Base-by-base conservation (phyloP, 805 yeast species). In the Ogataea saltuana region DNA sequence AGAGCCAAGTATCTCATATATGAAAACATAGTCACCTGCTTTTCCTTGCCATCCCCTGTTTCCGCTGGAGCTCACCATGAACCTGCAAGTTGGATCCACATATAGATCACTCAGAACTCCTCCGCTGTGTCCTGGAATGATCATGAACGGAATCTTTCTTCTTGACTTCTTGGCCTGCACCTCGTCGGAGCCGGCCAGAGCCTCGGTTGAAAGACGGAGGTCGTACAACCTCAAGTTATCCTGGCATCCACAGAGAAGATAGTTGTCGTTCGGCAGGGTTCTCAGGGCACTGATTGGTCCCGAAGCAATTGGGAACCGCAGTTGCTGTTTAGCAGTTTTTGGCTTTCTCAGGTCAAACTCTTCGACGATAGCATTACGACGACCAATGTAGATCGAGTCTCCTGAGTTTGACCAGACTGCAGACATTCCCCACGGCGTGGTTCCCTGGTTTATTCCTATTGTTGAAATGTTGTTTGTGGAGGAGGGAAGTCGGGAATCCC, bases 51-150 rank as follows among this genome's bases (percentile, higher is more conserved):
- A 91, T 4, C 99, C 99, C 56, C 97, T 76, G 49, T 86, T 88
- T 8, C 99, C 99, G 60, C 95, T 85, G 1, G 97, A 83, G 56
- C 96, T 84, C 5, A 91, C 76, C 83, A 93, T 73, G 61, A 86
- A 93, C 48, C 93, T 68, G 29, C 95, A 88, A 2, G 93, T 84
- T 22, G 91, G 91, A 63, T 91, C 98, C 17, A 90, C 83, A 42
- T 78, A 72, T 49, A 93, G 68, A 40, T 81, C 80, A 36, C 95
- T 85, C 25, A 93, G 69, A 3, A 80, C 78, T 20, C 97, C 96
- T 37, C 99, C 98, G 58, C 88, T 96, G 63, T 93, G 98, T 1
- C 99, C 98, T 0, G 99, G 97, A 9, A 93, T 76, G 54, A 95
- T 90, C 61, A 83, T 74, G 59, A 91, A 93, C 13, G 97, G 97